Evolutionary conservation across 768 basidiomycete species (phyloP).

Genomic region (Porphyrellus cyaneotinctus): DNA sequence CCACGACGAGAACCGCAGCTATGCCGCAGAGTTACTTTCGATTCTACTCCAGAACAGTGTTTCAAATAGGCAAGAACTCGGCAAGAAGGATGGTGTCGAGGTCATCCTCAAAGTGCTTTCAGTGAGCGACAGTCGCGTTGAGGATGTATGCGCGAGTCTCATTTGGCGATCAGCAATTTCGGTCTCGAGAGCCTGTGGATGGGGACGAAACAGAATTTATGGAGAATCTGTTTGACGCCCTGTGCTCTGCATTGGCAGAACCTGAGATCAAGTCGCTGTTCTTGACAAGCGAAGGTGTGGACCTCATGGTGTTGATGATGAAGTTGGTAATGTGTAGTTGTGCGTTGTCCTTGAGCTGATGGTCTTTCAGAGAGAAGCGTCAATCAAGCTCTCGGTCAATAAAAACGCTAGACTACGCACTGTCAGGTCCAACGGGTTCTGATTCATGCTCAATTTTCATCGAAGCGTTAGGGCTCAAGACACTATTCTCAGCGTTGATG

Average conservation of each 20-base stretch:
- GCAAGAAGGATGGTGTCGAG: constrained; percentile 77
- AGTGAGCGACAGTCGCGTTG: constrained; percentile 44
- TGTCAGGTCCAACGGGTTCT: constrained; percentile 71
- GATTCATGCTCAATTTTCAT: constrained; percentile 80
- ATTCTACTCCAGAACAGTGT: constrained; percentile 79
- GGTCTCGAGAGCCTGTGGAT: constrained; percentile 76
- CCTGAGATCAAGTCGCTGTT: constrained; percentile 76
- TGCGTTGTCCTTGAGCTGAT: constrained; percentile 1
- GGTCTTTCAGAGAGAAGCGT: constrained; percentile 63
- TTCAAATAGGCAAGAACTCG: constrained; percentile 64
- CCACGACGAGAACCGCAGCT: constrained; percentile 89
- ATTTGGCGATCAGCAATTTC: constrained; percentile 63
- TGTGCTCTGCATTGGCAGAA: constrained; percentile 85
- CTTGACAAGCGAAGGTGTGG: constrained; percentile 87
- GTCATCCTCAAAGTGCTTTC: constrained; percentile 69
- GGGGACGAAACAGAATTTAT: constrained; percentile 95
- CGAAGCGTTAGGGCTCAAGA: constrained; percentile 83
- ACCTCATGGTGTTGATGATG: constrained; percentile 98
- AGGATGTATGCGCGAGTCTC: constrained; percentile 8
- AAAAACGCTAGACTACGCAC: constrained; percentile 87
- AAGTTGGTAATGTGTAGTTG: constrained; percentile 52
- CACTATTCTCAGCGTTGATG: constrained; percentile 89
- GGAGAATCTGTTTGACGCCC: constrained; percentile 90
- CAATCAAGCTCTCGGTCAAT: constrained; percentile 79
- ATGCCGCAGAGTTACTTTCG: constrained; percentile 90